Percentiles rank a stretch among this genome's conserved stretches.
Evolutionary conservation across 306 rosid species (phyloP).

Genomic region (Lagenaria siceraria): DNA sequence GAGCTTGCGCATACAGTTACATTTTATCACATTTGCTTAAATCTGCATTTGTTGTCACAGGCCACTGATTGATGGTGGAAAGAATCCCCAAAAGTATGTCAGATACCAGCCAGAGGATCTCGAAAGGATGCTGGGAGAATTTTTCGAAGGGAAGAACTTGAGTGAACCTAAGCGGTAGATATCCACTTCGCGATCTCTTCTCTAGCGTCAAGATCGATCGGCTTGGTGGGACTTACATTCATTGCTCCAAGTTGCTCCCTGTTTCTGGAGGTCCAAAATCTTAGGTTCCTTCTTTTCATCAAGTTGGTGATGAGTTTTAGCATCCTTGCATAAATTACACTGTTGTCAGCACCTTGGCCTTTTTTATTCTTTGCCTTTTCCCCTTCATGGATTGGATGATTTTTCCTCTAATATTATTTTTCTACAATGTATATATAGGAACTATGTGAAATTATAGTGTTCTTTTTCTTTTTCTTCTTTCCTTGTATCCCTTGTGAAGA

Average conservation of each 20-base stretch:
- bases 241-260: not conserved
- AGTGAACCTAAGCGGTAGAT: conserved; percentile 51
- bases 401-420: not conserved
- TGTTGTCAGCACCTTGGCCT: not conserved
- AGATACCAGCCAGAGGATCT: conserved; percentile 78
- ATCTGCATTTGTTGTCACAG: conserved; percentile 21
- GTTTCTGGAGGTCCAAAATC: not conserved
- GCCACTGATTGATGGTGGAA: conserved; percentile 76
- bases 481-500: not conserved
- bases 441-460: not conserved
- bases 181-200: not conserved
- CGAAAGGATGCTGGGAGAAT: conserved; percentile 86
- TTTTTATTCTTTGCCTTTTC: not conserved
- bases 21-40: not conserved
- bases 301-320: not conserved
- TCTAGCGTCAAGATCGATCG: not conserved
- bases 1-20: not conserved
- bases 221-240: not conserved
- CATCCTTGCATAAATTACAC: not conserved
- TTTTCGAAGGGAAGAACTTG: conserved; percentile 82
- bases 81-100: conserved; percentile 76
- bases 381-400: not conserved
- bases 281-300: not conserved
- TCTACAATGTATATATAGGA: not conserved
- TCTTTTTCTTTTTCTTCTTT: too few relatives aligned